Conservation (phyloP, 2,329 filamentous ascomycete genomes). For the Trichoderma oligosporum region DNA sequence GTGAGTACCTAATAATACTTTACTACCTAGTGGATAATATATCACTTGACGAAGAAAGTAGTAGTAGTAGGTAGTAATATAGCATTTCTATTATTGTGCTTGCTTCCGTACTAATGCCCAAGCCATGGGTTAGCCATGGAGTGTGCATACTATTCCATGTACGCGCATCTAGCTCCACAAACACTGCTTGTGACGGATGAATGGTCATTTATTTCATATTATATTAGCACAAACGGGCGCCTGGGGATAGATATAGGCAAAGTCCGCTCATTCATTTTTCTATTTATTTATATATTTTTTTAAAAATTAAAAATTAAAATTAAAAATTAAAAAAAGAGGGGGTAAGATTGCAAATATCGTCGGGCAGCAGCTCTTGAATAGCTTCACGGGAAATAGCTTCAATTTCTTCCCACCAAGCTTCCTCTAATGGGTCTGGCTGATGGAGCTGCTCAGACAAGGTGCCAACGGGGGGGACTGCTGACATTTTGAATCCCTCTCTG, state of each 20-base stretch:
- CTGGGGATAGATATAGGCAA: neutral
- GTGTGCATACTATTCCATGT: slow-evolving; percentile 4
- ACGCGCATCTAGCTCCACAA: slow-evolving; percentile 3
- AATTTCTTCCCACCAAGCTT: neutral
- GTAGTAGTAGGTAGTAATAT: too few species aligned
- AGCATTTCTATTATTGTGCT: neutral
- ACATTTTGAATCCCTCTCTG: neutral
- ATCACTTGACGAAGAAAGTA: slow-evolving; percentile 1
- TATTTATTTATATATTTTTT: too few species aligned
- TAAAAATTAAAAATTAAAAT: neutral
- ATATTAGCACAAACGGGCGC: slow-evolving; percentile 13
- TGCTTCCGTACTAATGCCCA: neutral
- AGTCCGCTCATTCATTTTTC: neutral
- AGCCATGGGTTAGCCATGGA: neutral
- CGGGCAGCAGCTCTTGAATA: slow-evolving; percentile 7
- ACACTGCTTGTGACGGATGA: slow-evolving; percentile 10
- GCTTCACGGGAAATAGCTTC: neutral
- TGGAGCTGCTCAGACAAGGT: neutral
- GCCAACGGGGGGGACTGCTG: slow-evolving; percentile 6
- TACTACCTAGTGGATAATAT: too few species aligned
- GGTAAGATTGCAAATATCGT: neutral
- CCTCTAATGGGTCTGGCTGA: neutral
- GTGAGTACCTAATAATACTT: too few species aligned
- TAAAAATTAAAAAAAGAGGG: neutral
- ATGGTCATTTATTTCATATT: slow-evolving; percentile 9